Percentiles rank a stretch among this genome's conserved stretches.
Conservation (phyloP, 148 eudicot genomes). For the Rhododendron williamsianum region DNA sequence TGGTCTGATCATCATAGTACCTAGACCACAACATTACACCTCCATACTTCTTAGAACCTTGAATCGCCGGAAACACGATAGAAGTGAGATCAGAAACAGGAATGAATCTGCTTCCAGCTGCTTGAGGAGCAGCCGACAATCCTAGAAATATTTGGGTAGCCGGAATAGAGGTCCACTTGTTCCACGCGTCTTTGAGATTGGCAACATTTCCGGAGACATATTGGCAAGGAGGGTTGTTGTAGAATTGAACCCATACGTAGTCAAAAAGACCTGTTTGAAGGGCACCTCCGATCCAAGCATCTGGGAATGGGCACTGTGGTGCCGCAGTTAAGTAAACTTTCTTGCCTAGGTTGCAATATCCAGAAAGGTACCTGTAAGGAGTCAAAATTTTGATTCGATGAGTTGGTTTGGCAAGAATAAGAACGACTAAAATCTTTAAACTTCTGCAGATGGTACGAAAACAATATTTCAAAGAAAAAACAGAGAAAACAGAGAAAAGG, state of each 20-base stretch:
- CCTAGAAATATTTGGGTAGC: slow-evolving; percentile 18
- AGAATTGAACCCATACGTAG: slow-evolving; percentile 28
- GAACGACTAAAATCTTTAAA: too few relatives aligned
- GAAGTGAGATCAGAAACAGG: slow-evolving; percentile 20
- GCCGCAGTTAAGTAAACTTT: slow-evolving; percentile 20
- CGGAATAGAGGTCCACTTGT: slow-evolving; percentile 20
- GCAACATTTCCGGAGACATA: slow-evolving; percentile 11
- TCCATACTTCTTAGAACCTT: slow-evolving; percentile 26
- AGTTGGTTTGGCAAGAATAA: too few relatives aligned
- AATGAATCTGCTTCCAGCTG: slow-evolving; percentile 29
- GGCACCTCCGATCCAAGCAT: slow-evolving; percentile 16
- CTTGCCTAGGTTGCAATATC: not conserved
- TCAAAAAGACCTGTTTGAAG: slow-evolving; percentile 11
- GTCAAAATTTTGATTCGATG: too few relatives aligned
- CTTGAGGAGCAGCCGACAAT: slow-evolving; percentile 25
- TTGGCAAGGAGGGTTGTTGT: slow-evolving; percentile 28
- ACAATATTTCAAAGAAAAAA: too few relatives aligned
- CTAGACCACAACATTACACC: slow-evolving; percentile 35
- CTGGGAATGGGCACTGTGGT: slow-evolving; percentile 24
- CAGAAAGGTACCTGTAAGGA: too few relatives aligned
- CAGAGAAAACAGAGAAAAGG: too few relatives aligned
- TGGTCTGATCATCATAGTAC: slow-evolving; percentile 10
- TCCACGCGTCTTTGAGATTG: slow-evolving; percentile 20
- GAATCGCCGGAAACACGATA: slow-evolving; percentile 18
- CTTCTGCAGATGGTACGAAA: too few relatives aligned